Conservation (phyloP, 352 stramenopile species). For the Phytophthora ohioensis region DNA sequence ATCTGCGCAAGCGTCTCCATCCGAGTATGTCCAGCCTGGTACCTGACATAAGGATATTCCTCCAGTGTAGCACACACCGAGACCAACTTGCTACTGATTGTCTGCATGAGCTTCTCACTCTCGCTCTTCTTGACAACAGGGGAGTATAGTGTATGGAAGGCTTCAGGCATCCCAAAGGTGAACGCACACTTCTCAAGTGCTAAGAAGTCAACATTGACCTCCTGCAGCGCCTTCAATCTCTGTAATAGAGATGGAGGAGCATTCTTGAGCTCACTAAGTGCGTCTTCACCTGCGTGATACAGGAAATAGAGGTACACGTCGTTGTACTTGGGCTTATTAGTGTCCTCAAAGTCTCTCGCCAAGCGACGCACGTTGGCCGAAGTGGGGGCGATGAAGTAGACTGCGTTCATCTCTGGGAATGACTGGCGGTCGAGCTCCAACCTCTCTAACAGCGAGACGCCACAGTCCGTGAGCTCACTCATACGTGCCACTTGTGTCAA, state of each 20-base stretch:
- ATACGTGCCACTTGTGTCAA: slow-evolving; percentile 96
- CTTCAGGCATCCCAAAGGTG: slow-evolving; percentile 92
- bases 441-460: slow-evolving; percentile 96
- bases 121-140: slow-evolving; percentile 58
- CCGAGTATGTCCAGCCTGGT: slow-evolving; percentile 80
- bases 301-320: slow-evolving; percentile 96
- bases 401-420: slow-evolving; percentile 96
- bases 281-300: slow-evolving; percentile 73
- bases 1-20: slow-evolving; percentile 91
- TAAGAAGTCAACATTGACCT: slow-evolving; percentile 98
- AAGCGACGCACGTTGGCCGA: slow-evolving; percentile 86
- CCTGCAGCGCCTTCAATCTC: slow-evolving; percentile 88
- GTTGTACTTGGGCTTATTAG: slow-evolving; percentile 92
- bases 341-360: slow-evolving; percentile 83
- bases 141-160: slow-evolving; percentile 86
- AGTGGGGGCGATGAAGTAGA: slow-evolving; percentile 96
- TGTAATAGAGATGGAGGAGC: slow-evolving; percentile 78
- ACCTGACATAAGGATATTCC: slow-evolving; percentile 97
- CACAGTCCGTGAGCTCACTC: slow-evolving; percentile 98
- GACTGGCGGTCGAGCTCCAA: slow-evolving; percentile 95
- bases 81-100: slow-evolving; percentile 93
- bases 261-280: slow-evolving; percentile 89
- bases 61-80: slow-evolving; percentile 97
- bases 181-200: slow-evolving; percentile 94
- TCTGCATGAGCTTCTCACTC: slow-evolving; percentile 45